phyloP scores from a whole-genome alignment of 768 basidiomycete genomes.

The Polyporus arcularius region DNA sequence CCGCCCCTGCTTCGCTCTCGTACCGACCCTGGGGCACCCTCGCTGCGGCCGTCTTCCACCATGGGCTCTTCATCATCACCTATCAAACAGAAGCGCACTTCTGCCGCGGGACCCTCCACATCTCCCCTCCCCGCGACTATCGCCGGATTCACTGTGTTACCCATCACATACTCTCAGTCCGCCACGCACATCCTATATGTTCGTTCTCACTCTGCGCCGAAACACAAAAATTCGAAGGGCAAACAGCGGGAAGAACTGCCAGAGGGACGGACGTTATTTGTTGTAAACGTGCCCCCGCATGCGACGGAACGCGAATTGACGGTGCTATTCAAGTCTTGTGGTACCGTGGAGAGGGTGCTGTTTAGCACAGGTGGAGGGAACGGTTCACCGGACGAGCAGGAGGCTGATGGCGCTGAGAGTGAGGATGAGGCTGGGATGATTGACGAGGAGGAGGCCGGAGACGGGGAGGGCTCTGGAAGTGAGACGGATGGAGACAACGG shows the following conservation, averaged over 20 bases:
- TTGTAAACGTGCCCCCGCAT: slow-evolving; percentile 89
- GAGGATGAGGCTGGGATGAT: slow-evolving; percentile 37
- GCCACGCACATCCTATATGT: slow-evolving; percentile 77
- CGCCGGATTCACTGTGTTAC: slow-evolving; percentile 52
- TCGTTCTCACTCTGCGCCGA: slow-evolving; percentile 60
- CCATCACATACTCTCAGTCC: slow-evolving; percentile 38
- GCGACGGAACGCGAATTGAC: slow-evolving; percentile 80
- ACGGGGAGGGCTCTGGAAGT: slow-evolving; percentile 35
- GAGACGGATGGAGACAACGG: slow-evolving; percentile 40
- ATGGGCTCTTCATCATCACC: slow-evolving; percentile 8
- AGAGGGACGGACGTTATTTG: slow-evolving; percentile 76
- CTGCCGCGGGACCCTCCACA: background rate
- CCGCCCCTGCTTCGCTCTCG: background rate
- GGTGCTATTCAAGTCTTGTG: slow-evolving; percentile 73
- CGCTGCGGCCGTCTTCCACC: background rate
- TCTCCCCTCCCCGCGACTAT: slow-evolving; percentile 27
- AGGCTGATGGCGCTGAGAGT: slow-evolving; percentile 37
- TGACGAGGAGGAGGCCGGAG: slow-evolving; percentile 37
- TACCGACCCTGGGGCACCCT: too few relatives aligned
- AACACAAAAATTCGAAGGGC: slow-evolving; percentile 34
- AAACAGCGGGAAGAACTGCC: slow-evolving; percentile 34
- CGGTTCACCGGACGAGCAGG: slow-evolving; percentile 33
- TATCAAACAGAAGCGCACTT: background rate
- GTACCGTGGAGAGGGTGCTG: slow-evolving; percentile 73
- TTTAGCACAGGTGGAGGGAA: slow-evolving; percentile 45